A percentile compares a stretch with the other conserved stretches of the same genome.
phyloP scores from a whole-genome alignment of 306 rosid genomes.

The Cyclanthera cordifolia region DNA sequence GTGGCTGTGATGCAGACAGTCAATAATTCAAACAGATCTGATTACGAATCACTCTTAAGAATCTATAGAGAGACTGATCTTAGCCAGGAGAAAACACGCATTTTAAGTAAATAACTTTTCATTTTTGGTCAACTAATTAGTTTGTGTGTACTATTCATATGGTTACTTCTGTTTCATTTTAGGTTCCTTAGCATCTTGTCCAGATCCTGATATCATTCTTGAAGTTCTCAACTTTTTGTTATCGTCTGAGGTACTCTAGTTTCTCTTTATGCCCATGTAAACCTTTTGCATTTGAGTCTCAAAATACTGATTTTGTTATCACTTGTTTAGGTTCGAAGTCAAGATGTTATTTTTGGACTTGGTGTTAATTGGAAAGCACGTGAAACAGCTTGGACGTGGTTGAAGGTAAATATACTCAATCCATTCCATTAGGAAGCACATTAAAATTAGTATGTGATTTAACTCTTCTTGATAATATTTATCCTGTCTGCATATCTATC shows the following conservation, averaged over 20 bases:
- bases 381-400: conserved; percentile 78
- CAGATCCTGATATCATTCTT: conserved; percentile 30
- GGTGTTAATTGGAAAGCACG: conserved; percentile 49
- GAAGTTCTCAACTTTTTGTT: conserved; percentile 39
- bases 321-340: conserved; percentile 59
- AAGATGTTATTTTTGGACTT: conserved; percentile 69
- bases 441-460: neutral
- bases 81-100: conserved; percentile 84
- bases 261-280: neutral
- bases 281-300: conserved; percentile 15
- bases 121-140: neutral
- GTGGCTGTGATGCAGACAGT: conserved; percentile 64
- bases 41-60: conserved; percentile 64
- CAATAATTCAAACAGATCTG: conserved; percentile 39
- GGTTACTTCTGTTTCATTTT: conserved; percentile 10
- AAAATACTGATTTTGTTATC: conserved; percentile 11
- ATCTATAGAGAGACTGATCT: conserved; percentile 71
- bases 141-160: neutral
- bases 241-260: conserved; percentile 26
- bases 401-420: conserved; percentile 45
- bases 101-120: conserved; percentile 46
- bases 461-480: neutral
- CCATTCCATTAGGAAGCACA: neutral
- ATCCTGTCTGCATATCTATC: neutral
- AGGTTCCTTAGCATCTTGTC: conserved; percentile 33